A percentile compares a stretch with the other conserved stretches of the same genome.
These are phyloP conservation scores for Trichoderma sp. DNA, from an alignment of 2,329 filamentous ascomycete species.

Conservation along the genomic window DNA sequence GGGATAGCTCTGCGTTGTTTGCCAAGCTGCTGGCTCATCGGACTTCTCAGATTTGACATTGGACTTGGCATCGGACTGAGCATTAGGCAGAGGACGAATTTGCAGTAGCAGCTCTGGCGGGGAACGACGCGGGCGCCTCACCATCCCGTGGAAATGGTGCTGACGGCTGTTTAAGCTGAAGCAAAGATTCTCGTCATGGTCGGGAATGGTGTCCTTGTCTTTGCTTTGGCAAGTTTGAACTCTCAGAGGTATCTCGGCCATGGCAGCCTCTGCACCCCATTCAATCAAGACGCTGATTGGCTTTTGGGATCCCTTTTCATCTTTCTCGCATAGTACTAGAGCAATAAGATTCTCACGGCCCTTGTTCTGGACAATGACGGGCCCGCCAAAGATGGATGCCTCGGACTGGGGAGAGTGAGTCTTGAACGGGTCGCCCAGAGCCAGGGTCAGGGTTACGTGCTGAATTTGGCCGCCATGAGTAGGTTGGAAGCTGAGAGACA, in stretches of 20 bases:
- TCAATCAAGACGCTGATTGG: not conserved
- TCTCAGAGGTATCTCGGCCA: not conserved
- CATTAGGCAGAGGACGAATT: not conserved
- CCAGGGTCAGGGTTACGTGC: not conserved
- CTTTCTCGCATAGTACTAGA: not conserved
- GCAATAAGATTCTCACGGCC: not conserved
- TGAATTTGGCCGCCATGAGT: not conserved
- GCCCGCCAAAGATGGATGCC: not conserved
- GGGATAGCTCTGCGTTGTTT: not conserved
- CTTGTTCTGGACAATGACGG: not conserved
- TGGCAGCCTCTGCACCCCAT: not conserved
- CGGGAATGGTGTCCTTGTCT: not conserved
- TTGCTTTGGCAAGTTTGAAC: not conserved
- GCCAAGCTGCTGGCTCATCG: not conserved
- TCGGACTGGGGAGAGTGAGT: not conserved
- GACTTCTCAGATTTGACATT: too few species aligned
- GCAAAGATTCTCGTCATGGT: not conserved
- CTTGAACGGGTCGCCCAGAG: not conserved
- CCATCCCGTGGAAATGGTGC: not conserved
- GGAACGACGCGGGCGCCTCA: not conserved
- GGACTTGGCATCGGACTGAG: not conserved
- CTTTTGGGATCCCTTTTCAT: not conserved
- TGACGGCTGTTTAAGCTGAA: not conserved
- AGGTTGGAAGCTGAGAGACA: not conserved
- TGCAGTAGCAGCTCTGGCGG: not conserved